Conservation (phyloP, 2,329 filamentous ascomycete species). For the Fusarium papillatum region DNA sequence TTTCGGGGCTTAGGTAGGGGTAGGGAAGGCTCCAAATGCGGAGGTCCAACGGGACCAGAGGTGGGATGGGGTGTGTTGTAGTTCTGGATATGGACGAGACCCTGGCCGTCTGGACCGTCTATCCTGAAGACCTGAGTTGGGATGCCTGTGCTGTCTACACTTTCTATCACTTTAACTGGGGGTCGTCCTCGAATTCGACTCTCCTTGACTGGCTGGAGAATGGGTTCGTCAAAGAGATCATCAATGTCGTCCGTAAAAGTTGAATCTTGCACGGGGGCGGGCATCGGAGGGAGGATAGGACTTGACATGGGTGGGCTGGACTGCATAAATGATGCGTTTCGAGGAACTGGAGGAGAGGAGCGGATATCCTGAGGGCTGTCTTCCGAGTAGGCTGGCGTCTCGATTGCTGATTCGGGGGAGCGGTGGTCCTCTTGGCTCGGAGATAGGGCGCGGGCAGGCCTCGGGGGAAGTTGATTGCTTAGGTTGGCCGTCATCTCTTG, state of each 20-base stretch:
- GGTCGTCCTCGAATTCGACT: conserved; percentile 43
- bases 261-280: conserved; percentile 77
- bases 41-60: conserved; percentile 34
- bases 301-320: conserved; percentile 83
- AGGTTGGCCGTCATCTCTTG: conserved; percentile 64
- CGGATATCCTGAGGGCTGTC: conserved; percentile 86
- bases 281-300: conserved; percentile 78
- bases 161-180: conserved; percentile 41
- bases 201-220: conserved; percentile 57
- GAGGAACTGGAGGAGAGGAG: conserved; percentile 89
- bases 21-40: conserved; percentile 36
- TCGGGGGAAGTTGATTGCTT: conserved; percentile 57
- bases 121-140: conserved; percentile 60
- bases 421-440: conserved; percentile 63
- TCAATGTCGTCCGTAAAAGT: conserved; percentile 87
- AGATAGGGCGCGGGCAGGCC: conserved; percentile 55
- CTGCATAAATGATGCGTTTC: conserved; percentile 66
- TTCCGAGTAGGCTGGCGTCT: conserved; percentile 67
- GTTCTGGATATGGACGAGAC: conserved; percentile 52
- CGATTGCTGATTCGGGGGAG: conserved; percentile 67
- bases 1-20: conserved; percentile 36
- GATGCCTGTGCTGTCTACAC: conserved; percentile 51
- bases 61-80: conserved; percentile 48
- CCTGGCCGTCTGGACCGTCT: conserved; percentile 51
- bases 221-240: conserved; percentile 76